Conservation (phyloP, 495 filamentous ascomycete species). For the Lindgomyces ingoldianus region DNA sequence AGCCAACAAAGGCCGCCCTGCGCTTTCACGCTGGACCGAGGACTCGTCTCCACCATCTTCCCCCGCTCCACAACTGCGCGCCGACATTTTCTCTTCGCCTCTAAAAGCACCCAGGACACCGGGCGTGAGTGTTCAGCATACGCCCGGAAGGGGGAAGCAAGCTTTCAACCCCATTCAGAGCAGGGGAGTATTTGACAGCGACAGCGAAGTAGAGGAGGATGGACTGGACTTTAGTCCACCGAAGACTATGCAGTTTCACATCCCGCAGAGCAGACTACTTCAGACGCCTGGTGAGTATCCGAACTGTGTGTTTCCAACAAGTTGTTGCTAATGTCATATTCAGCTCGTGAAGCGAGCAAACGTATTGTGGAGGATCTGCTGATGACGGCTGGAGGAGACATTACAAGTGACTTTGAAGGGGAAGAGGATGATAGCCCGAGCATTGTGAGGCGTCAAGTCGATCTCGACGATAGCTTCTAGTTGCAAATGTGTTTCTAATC, state of each 20-base stretch:
- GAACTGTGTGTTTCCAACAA: neutral
- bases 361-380: conserved; percentile 90
- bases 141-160: conserved; percentile 48
- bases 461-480: conserved; percentile 40
- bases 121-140: conserved; percentile 78
- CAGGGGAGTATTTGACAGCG: conserved; percentile 28
- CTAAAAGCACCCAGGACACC: conserved; percentile 59
- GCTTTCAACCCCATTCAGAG: conserved; percentile 5
- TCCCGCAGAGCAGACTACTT: conserved; percentile 82
- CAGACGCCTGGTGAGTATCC: conserved; percentile 78
- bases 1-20: conserved; percentile 9
- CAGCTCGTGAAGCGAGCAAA: conserved; percentile 86
- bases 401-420: conserved; percentile 46
- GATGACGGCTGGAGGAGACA: conserved; percentile 75
- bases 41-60: conserved; percentile 47
- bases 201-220: conserved; percentile 55
- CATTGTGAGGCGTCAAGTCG: conserved; percentile 53
- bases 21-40: conserved; percentile 29
- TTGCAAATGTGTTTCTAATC: neutral
- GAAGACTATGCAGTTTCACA: conserved; percentile 95
- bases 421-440: conserved; percentile 61
- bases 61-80: conserved; percentile 75
- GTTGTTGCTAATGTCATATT: neutral
- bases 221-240: conserved; percentile 77
- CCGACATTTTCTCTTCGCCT: conserved; percentile 85